Percentiles rank a stretch among this genome's conserved stretches.
phyloP scores from a whole-genome alignment of 495 filamentous ascomycete species.

The Chaetomium tenue region DNA sequence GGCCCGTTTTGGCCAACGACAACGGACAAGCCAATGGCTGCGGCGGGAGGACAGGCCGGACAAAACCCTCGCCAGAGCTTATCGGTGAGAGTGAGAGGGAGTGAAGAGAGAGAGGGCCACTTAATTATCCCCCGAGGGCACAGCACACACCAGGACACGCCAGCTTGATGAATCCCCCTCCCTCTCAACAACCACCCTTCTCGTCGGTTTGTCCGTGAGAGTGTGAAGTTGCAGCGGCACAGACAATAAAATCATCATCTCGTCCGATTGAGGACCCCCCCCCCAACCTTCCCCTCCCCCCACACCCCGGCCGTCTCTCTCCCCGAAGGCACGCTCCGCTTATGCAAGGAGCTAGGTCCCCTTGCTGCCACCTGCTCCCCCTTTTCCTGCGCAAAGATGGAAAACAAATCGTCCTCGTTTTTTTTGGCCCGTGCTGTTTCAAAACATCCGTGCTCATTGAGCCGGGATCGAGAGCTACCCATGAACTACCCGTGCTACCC shows the following conservation, averaged over 20 bases:
- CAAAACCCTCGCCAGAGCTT: not conserved
- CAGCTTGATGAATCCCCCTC: no score
- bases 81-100: not conserved
- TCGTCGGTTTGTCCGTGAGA: no score
- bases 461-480: no score
- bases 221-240: not conserved
- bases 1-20: no score
- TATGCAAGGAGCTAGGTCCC: constrained; percentile 19
- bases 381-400: not conserved
- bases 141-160: not conserved
- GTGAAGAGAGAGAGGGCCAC: not conserved
- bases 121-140: not conserved
- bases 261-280: not conserved
- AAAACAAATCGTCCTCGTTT: not conserved
- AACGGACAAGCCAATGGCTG: no score
- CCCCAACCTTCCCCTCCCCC: no score
- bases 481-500: no score
- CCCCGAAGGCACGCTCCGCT: not conserved
- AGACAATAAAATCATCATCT: not conserved
- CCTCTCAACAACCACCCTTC: no score
- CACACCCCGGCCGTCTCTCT: not conserved
- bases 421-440: not conserved
- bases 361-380: constrained; percentile 11
- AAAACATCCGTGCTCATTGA: no score
- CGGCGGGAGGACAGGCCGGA: no score